These are phyloP conservation scores for Phaeosphaeria sp. DNA, from an alignment of 2,329 filamentous ascomycete genomes.

Conservation along the genomic window DNA sequence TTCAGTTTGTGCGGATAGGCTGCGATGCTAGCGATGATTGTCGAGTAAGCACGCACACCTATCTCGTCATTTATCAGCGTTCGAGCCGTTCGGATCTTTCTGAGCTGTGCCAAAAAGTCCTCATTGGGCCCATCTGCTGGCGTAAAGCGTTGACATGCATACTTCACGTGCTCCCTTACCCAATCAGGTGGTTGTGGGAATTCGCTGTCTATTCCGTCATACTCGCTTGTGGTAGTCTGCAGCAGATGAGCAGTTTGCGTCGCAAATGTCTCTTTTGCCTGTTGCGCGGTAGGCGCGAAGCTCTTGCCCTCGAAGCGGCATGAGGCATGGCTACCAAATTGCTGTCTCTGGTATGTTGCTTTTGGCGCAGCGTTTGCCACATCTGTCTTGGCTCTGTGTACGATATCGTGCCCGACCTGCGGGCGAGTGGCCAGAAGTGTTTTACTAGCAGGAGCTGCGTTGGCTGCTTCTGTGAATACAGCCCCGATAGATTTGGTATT, in stretches of 20 bases:
- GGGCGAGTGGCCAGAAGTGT: conserved; percentile 27
- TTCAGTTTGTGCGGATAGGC: conserved; percentile 74
- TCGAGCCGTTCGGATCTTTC: conserved; percentile 75
- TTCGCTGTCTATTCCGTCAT: conserved; percentile 64
- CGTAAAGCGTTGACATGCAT: conserved; percentile 83
- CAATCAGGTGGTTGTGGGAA: conserved; percentile 74
- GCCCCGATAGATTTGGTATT: conserved; percentile 27
- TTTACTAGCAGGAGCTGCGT: conserved; percentile 21
- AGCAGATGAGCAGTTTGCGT: conserved; percentile 55
- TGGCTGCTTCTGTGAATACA: conserved; percentile 13
- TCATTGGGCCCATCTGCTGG: conserved; percentile 74
- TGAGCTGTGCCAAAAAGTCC: conserved; percentile 75
- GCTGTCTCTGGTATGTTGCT: conserved; percentile 18
- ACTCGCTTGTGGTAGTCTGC: conserved; percentile 78
- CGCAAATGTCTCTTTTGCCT: conserved; percentile 13
- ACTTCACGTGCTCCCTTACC: conserved; percentile 68
- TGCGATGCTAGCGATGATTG: conserved; percentile 80
- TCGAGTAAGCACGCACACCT: conserved; percentile 85
- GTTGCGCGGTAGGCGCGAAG: conserved; percentile 33
- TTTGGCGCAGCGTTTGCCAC: conserved; percentile 29
- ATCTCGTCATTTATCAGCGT: conserved; percentile 77
- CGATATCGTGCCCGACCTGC: conserved; percentile 46
- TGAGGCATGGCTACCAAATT: conserved; percentile 25
- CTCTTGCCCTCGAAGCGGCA: conserved; percentile 43
- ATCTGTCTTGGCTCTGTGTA: conserved; percentile 63